Evolutionary conservation across 192 early-diverging fungal species (phyloP), one percentile per base, ranked within the genome.

Genomic region (Helicostylum pulchrum): DNA sequence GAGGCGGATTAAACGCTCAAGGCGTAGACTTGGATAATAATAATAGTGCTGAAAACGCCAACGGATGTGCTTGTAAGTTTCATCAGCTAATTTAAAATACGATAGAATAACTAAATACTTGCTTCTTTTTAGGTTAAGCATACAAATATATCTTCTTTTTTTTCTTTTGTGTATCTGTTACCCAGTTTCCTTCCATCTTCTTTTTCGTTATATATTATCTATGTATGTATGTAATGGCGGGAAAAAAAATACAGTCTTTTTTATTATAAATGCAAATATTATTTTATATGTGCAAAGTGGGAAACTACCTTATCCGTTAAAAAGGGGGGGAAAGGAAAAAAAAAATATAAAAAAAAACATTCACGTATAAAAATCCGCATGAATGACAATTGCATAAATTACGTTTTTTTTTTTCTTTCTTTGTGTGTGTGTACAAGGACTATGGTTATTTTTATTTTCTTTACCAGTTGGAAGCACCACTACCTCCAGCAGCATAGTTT

Each of bases 1-100:
- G 77, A 68, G 67, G 67, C 23, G 77, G 75, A 62, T 67, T 77
- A 57, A 77, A 82, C 61, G 55, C 61, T 12, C 70, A 77, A 64
- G 81, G 77, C 50, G 79, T 85, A 26, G 83, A 85, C 56, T 66
- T 85, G 54, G 77, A 69, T 36, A 56, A 17, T 9, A 56, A 17
- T 9, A 56, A 39, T 10, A 55, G 46, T 23, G 53, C 72, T n/a
- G 52, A 57, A 19, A 68, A 65, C 47, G 14, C 68, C 30, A 66
- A 66, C 53, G 59, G 64, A 14, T 75, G 73, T 66, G 73, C 73
- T 45, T 75, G 73, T 75, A 68, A 70, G 73, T 26, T 26, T 26
- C 2, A 2, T 58, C 23, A 36, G 47, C 19, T 1, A 26, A 56
- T 12, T 56, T 46, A 14, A 42, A 59, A 44, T 59, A 15, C 44